Evolutionary conservation across 2,329 filamentous ascomycete genomes (phyloP).

Genomic region (Talaromyces amestolkiae): DNA sequence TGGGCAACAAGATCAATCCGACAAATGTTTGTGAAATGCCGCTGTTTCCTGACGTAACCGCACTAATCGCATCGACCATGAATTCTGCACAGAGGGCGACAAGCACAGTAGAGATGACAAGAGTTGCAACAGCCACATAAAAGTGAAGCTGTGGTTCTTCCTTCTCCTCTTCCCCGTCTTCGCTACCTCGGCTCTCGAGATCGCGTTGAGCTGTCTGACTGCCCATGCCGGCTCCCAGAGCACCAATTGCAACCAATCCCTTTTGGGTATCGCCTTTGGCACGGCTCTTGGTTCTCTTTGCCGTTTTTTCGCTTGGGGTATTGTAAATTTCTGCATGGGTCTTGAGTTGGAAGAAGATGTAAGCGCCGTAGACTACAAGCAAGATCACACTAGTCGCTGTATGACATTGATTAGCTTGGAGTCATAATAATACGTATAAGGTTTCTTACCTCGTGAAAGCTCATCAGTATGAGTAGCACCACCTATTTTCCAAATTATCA

Average conservation of each 20-base stretch:
- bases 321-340: conserved; percentile 80
- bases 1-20: conserved; percentile 62
- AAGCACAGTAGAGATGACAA: conserved; percentile 70
- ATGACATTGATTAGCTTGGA: background rate
- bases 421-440: background rate
- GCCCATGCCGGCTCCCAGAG: conserved; percentile 50
- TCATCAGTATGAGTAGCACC: conserved; percentile 17
- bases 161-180: conserved; percentile 64
- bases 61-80: conserved; percentile 60
- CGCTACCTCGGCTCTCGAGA: conserved; percentile 31
- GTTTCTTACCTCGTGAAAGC: conserved; percentile 16
- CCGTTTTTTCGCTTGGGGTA: conserved; percentile 72
- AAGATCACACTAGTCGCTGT: conserved; percentile 68
- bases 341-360: conserved; percentile 87
- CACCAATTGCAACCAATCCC: conserved; percentile 54
- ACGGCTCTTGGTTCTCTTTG: conserved; percentile 50
- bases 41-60: conserved; percentile 47
- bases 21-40: conserved; percentile 60
- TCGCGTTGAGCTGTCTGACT: conserved; percentile 51
- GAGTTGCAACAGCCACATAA: conserved; percentile 67
- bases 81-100: conserved; percentile 74
- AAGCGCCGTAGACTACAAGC: conserved; percentile 76
- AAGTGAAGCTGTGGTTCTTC: conserved; percentile 75
- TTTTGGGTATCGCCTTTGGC: conserved; percentile 50
- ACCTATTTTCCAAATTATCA: background rate